Evolutionary conservation across 768 basidiomycete genomes (phyloP).

Genomic region (Leccinum uliginosum): DNA sequence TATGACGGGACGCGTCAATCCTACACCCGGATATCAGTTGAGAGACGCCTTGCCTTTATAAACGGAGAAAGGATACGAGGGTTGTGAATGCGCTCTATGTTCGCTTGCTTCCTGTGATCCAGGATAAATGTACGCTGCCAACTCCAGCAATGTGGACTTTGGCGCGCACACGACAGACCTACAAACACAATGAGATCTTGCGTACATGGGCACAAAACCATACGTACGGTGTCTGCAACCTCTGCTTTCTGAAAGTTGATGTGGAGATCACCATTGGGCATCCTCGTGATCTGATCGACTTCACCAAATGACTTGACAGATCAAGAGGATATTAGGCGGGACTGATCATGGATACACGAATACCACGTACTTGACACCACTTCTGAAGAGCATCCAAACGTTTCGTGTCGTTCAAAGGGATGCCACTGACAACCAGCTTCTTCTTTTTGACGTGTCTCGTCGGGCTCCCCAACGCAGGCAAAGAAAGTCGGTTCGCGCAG

Average conservation of each 20-base stretch:
- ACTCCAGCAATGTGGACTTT: conserved; percentile 70
- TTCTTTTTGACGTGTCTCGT: conserved; percentile 50
- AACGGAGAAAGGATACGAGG: conserved; percentile 6
- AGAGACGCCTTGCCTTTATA: conserved; percentile 23
- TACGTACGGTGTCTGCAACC: conserved; percentile 73
- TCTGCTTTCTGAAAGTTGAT: conserved; percentile 70
- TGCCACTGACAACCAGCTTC: conserved; percentile 67
- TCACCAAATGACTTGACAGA: conserved; percentile 64
- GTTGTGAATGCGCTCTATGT: conserved; percentile 13
- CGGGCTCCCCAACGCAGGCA: conserved; percentile 32
- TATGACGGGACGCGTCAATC: conserved; percentile 9
- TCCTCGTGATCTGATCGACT: conserved; percentile 63
- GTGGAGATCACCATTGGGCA: conserved; percentile 77
- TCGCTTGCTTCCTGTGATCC: conserved; percentile 55
- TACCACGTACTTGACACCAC: conserved; percentile 67
- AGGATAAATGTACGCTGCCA: conserved; percentile 75
- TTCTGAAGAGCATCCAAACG: conserved; percentile 64
- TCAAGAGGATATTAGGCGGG: conserved; percentile 8
- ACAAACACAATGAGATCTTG: conserved; percentile 8
- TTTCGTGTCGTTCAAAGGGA: conserved; percentile 52
- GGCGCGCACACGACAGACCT: conserved; percentile 79
- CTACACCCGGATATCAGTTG: neutral
- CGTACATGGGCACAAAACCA: neutral
- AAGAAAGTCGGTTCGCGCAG: conserved; percentile 25
- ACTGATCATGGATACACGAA: neutral